A percentile compares a stretch with the other conserved stretches of the same genome.
These are phyloP conservation scores for Scutellospora calospora DNA, from an alignment of 371 early-diverging fungal genomes.

Conservation along the genomic window DNA sequence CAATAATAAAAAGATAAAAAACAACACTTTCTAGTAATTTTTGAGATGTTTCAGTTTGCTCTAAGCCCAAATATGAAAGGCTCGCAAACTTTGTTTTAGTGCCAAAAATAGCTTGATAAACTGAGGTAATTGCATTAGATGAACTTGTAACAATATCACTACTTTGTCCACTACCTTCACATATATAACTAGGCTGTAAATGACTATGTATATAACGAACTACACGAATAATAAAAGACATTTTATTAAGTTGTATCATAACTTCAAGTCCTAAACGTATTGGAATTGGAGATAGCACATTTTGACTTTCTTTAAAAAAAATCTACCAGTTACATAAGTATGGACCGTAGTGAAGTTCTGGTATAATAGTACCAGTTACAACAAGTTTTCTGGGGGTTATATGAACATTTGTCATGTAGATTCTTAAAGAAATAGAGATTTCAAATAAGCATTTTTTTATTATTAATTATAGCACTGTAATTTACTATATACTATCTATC, in stretches of 20 bases:
- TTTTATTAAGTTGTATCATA: not conserved
- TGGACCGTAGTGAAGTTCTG: not conserved
- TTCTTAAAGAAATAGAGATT: not conserved
- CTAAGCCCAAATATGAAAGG: conserved; percentile 1
- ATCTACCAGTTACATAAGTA: not conserved
- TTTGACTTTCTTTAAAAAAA: not conserved
- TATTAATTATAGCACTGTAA: not conserved
- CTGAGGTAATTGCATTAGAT: not conserved
- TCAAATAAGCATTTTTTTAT: not conserved
- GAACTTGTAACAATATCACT: not conserved
- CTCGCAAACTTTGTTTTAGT: not conserved
- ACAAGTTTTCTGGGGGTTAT: not conserved
- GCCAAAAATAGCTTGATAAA: not conserved
- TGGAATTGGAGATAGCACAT: not conserved
- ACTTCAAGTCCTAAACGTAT: not conserved
- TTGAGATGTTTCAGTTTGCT: not conserved
- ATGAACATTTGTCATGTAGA: not conserved
- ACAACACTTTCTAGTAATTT: not conserved
- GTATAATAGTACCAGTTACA: not conserved
- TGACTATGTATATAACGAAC: not conserved
- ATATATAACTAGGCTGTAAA: conserved; percentile 10
- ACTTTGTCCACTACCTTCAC: not conserved
- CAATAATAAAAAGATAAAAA: not conserved
- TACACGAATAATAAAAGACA: not conserved
- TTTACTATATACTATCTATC: too few relatives aligned